These are phyloP conservation scores for Camellia sinensis DNA, from an alignment of 148 eudicot genomes.

Conservation along the genomic window DNA sequence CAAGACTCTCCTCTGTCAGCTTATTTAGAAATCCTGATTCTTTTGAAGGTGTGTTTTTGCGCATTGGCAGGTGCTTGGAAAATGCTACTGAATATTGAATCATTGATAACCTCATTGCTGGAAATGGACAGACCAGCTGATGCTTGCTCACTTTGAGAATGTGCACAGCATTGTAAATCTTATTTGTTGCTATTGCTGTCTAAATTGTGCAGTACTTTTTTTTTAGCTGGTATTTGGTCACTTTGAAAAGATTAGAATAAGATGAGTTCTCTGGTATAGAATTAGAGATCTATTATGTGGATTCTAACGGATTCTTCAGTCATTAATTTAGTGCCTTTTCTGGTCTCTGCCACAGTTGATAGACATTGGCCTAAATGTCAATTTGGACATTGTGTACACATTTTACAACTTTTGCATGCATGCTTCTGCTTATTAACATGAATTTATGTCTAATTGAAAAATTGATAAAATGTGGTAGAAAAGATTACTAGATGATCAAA, in stretches of 20 bases:
- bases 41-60: not conserved
- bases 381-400: not conserved
- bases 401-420: not conserved
- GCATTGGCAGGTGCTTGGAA: not conserved
- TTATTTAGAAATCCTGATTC: not conserved
- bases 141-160: not conserved
- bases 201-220: not conserved
- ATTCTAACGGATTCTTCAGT: not conserved
- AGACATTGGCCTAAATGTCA: not conserved
- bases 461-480: not conserved
- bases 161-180: not conserved
- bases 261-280: not conserved
- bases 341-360: not conserved
- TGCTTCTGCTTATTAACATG: not conserved
- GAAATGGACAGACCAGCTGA: not conserved
- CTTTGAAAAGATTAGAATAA: not conserved
- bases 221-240: not conserved
- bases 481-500: not conserved
- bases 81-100: not conserved
- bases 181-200: conserved; percentile 4
- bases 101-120: not conserved
- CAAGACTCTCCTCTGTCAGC: not conserved
- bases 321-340: not conserved
- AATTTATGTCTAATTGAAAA: not conserved
- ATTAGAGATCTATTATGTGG: not conserved